Percentiles rank a stretch among this genome's conserved stretches.
Evolutionary conservation across 208 protist species (phyloP).

Genomic region (Trypanosoma boissoni): DNA sequence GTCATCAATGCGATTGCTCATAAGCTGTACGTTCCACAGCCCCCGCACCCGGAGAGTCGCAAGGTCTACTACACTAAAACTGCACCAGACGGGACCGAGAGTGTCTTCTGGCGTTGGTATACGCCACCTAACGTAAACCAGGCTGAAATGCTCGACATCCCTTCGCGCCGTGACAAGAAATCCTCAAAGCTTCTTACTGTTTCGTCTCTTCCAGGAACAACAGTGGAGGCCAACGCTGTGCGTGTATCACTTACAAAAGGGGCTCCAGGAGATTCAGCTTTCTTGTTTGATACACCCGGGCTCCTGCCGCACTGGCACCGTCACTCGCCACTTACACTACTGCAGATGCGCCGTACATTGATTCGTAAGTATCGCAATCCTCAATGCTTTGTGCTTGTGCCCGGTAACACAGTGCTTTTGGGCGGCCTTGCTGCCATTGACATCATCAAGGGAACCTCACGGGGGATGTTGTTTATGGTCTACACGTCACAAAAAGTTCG

Average conservation of each 20-base stretch:
- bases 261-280: constrained; percentile 25
- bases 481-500: constrained; percentile 88
- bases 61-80: constrained; percentile 86
- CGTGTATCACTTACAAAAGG: constrained; percentile 52
- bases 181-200: constrained; percentile 88
- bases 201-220: constrained; percentile 87
- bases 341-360: constrained; percentile 87
- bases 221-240: constrained; percentile 78
- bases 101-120: constrained; percentile 88
- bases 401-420: constrained; percentile 84
- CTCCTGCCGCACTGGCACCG: constrained; percentile 87
- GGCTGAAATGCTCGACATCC: constrained; percentile 88
- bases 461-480: constrained; percentile 79
- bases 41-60: constrained; percentile 82
- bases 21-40: constrained; percentile 78
- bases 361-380: constrained; percentile 85
- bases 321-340: constrained; percentile 74
- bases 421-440: constrained; percentile 83
- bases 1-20: constrained; percentile 90
- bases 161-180: constrained; percentile 80
- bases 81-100: constrained; percentile 54
- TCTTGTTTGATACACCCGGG: constrained; percentile 88
- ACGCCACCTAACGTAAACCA: constrained; percentile 87
- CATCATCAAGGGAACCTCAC: constrained; percentile 71
- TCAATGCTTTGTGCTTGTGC: constrained; percentile 81